A percentile compares a stretch with the other conserved stretches of the same genome.
Evolutionary conservation across 2,329 filamentous ascomycete genomes (phyloP).

Genomic region (Fonsecaea multimorphosa): DNA sequence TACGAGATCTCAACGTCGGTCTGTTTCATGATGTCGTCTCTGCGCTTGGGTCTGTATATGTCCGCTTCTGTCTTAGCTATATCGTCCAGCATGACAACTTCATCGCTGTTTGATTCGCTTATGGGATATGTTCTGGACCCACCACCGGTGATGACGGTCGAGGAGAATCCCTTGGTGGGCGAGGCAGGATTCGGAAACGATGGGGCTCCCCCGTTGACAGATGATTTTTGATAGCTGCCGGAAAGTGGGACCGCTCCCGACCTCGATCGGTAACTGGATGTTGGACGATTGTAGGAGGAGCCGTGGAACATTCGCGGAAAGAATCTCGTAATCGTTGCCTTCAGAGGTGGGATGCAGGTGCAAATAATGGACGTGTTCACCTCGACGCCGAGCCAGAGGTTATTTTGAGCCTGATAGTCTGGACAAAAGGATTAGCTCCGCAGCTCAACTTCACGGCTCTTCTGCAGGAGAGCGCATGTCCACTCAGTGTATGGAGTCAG

Average conservation of each 20-base stretch:
- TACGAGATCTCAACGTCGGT: conserved; percentile 17
- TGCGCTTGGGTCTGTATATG: background rate
- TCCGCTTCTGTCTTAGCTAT: conserved; percentile 8
- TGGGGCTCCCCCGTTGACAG: background rate
- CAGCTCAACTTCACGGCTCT: background rate
- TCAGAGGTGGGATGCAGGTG: conserved; percentile 17
- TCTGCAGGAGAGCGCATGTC: background rate
- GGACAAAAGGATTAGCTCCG: background rate
- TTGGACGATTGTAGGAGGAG: conserved; percentile 14
- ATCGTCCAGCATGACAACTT: conserved; percentile 21
- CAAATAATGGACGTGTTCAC: conserved; percentile 21
- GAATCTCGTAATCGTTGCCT: conserved; percentile 15
- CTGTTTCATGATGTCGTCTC: conserved; percentile 15
- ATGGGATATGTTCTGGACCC: conserved; percentile 11
- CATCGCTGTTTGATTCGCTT: conserved; percentile 16
- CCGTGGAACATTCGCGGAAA: conserved; percentile 13
- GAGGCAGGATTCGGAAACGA: conserved; percentile 3
- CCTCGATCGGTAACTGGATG: conserved; percentile 4
- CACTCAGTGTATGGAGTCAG: background rate
- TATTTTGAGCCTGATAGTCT: conserved; percentile 23
- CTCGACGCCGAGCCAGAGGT: conserved; percentile 18
- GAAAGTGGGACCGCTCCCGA: conserved; percentile 3
- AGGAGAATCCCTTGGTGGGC: conserved; percentile 2
- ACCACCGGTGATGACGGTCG: conserved; percentile 3
- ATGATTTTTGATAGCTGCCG: conserved; percentile 6